These are phyloP conservation scores for Pistacia atlantica DNA, from an alignment of 345 rosid species.

Conservation along the genomic window DNA sequence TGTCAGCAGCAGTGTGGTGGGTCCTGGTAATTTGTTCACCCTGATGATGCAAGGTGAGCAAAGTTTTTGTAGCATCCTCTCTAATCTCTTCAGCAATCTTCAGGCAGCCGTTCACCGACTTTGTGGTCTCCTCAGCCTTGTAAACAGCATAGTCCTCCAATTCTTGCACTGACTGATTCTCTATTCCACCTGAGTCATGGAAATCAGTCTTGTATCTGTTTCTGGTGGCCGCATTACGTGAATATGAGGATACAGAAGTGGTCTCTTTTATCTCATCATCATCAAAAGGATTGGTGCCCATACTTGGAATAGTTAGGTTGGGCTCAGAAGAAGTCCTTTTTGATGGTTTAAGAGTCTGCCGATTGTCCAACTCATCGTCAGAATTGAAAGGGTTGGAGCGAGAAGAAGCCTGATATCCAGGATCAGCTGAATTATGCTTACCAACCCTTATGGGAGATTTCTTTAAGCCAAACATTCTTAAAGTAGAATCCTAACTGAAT, in stretches of 20 bases:
- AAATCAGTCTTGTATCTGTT: conserved; percentile 79
- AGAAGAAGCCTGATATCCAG: conserved; percentile 38
- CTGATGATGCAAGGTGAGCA: conserved; percentile 82
- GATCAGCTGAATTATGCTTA: conserved; percentile 59
- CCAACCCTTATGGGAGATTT: conserved; percentile 63
- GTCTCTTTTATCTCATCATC: conserved; percentile 36
- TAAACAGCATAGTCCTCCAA: conserved; percentile 80
- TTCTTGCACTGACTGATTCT: conserved; percentile 88
- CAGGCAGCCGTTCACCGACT: conserved; percentile 70
- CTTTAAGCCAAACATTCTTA: conserved; percentile 66
- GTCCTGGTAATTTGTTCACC: conserved; percentile 87
- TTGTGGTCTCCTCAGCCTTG: conserved; percentile 95
- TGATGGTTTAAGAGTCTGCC: conserved; percentile 47
- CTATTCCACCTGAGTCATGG: conserved; percentile 78
- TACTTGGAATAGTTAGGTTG: conserved; percentile 31
- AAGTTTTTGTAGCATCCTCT: conserved; percentile 74
- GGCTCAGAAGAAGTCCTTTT: conserved; percentile 68
- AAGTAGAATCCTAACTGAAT: conserved; percentile 8
- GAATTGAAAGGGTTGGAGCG: conserved; percentile 82
- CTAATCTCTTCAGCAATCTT: conserved; percentile 94
- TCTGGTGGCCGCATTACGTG: conserved; percentile 38
- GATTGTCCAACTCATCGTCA: conserved; percentile 60
- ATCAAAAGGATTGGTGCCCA: conserved; percentile 59
- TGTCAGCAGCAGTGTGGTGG: conserved; percentile 66
- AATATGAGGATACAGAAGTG: conserved; percentile 40